Evolutionary conservation across 116 monocot species (phyloP), one percentile per base, ranked within the genome.

Genomic region (Iris pallida): DNA sequence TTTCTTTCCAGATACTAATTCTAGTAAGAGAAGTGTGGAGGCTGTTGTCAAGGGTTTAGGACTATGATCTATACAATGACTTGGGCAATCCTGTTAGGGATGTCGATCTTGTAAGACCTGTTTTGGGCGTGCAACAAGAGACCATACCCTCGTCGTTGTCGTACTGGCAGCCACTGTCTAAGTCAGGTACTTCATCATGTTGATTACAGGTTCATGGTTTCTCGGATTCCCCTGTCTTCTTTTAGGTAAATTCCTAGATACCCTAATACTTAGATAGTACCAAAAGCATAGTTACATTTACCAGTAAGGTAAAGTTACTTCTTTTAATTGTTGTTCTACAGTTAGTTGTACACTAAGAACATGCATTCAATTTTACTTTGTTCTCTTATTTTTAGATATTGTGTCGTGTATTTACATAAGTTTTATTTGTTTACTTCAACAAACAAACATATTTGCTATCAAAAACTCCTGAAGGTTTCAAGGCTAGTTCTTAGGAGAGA

Each of bases 241-340:
- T 93, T 45, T 81, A 83, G 10, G 83, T 74, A 52, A 86, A 93
- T 74, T 72, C 93, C 47, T 93, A 83, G 83, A 84, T 93, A 47
- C 89, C 86, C 56, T 72, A 89, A 43, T 16, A 51, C 20, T 73
- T 42, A n/a, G 76, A 84, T 47, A 80, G 77, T 16, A 70, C 79
- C 7, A 66, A 81, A 9, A 83, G 66, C 45, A 81, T 83, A 55
- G 71, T 89, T 18, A 52, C 89, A 12, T 93, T 93, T 66, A 79
- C 56, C 64, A 93, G 86, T 72, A 70, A 78, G 71, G 92, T 92
- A 51, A 73, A 61, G 16, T 58, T 20, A 54, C 16, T 54, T 46
- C 0, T 5, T 63, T 8, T 9, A 9, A 6, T 9, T 48, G 9
- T n/a, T 5, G 9, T 48, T 6, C 47, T 48, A 48, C 9, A 48